Conservation (phyloP, 164 flowering plant species). For the Vitis rupestris region DNA sequence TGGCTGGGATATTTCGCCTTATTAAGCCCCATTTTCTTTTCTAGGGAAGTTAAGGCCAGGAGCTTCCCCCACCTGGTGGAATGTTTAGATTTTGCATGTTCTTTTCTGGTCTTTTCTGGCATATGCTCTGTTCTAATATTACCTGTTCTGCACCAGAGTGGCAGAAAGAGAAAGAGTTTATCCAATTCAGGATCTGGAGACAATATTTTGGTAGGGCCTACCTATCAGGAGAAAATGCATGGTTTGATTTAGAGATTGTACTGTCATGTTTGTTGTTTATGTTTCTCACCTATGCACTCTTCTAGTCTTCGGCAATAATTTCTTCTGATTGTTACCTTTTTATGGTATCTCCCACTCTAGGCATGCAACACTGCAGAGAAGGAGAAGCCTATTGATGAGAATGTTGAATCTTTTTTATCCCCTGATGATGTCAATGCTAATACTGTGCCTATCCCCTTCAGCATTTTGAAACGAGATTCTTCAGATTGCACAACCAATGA, state of each 20-base stretch:
- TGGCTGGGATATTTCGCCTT: not conserved
- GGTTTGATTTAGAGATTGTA: constrained; percentile 1
- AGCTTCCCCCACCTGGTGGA: not conserved
- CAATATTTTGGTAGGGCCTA: constrained; percentile 1
- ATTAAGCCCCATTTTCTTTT: not conserved
- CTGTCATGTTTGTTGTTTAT: not conserved
- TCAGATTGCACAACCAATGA: not conserved
- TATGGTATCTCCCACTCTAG: not conserved
- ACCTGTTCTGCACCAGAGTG: constrained; percentile 9
- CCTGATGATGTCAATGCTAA: constrained; percentile 8
- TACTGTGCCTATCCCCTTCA: not conserved
- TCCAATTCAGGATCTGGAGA: not conserved
- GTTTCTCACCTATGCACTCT: not conserved
- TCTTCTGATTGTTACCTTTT: not conserved
- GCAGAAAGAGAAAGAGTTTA: constrained; percentile 8
- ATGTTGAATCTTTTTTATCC: constrained; percentile 13
- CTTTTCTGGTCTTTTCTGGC: not conserved
- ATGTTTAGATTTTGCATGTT: not conserved
- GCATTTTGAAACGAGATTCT: constrained; percentile 6
- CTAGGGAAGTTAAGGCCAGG: not conserved
- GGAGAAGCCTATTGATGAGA: constrained; percentile 6
- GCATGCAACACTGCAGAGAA: not conserved
- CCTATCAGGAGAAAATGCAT: not conserved
- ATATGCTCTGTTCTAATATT: constrained; percentile 1
- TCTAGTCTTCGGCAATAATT: not conserved